Conservation (phyloP, 176 grass and related monocot species). For the Triticum monococcum region DNA sequence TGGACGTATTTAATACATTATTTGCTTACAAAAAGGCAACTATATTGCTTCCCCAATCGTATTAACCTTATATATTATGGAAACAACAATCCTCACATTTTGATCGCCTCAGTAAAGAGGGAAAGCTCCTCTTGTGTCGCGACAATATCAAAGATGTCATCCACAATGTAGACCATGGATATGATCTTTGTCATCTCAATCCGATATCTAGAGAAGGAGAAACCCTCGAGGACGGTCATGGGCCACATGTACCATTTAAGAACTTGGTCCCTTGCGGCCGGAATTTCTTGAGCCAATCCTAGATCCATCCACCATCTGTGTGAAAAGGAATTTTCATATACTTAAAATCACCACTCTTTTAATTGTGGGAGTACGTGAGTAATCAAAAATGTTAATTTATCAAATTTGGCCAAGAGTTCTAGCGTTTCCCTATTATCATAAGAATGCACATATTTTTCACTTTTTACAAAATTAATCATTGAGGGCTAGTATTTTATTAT, state of each 20-base stretch:
- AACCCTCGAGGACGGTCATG: constrained; percentile 14
- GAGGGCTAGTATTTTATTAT: neutral
- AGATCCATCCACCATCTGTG: too few relatives aligned
- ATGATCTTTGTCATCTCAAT: constrained; percentile 53
- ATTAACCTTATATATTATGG: neutral
- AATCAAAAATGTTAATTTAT: too few relatives aligned
- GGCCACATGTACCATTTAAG: constrained; percentile 65
- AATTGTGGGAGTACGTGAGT: too few relatives aligned
- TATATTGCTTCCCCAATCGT: neutral
- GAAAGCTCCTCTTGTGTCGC: constrained; percentile 50
- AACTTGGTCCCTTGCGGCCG: too few relatives aligned
- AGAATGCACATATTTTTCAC: neutral
- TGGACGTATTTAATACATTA: neutral
- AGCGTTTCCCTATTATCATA: too few relatives aligned
- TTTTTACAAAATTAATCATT: neutral
- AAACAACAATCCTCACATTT: constrained; percentile 25
- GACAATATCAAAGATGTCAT: constrained; percentile 72
- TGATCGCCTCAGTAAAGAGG: constrained; percentile 44
- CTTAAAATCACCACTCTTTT: too few relatives aligned
- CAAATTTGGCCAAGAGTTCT: too few relatives aligned
- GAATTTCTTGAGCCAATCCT: too few relatives aligned
- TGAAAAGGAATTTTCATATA: neutral
- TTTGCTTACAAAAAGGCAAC: neutral
- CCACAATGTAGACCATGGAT: constrained; percentile 61
- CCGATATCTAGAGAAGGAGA: constrained; percentile 44